A percentile compares a stretch with the other conserved stretches of the same genome.
Conservation (phyloP, 2,329 filamentous ascomycete species). For the Penicillium glabrum region DNA sequence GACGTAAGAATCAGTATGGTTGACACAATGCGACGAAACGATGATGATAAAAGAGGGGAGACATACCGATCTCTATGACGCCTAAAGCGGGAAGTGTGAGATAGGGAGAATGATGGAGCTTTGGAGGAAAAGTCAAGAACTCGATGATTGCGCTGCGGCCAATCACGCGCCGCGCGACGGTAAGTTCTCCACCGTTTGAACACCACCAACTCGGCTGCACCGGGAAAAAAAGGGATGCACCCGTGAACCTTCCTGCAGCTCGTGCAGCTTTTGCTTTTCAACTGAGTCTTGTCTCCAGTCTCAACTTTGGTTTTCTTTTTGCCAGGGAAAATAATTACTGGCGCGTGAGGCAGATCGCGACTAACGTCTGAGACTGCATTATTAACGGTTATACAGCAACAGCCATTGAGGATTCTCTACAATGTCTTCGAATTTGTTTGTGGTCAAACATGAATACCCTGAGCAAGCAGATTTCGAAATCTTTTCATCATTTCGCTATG, state of each 20-base stretch:
- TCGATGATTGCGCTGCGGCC: constrained; percentile 26
- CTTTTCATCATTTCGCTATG: constrained; percentile 72
- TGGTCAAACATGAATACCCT: not conserved
- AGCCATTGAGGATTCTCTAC: not conserved
- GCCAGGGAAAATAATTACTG: not conserved
- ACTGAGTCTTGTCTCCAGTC: not conserved
- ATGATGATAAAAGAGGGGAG: not conserved
- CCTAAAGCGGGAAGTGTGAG: constrained; percentile 26
- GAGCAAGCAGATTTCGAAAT: constrained; percentile 52
- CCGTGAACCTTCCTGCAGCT: not conserved
- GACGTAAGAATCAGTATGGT: constrained; percentile 1
- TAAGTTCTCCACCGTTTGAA: constrained; percentile 21
- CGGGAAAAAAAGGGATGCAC: constrained; percentile 5
- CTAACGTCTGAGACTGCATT: constrained; percentile 12
- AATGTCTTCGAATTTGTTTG: constrained; percentile 12
- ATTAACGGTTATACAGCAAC: constrained; percentile 13
- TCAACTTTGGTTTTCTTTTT: not conserved
- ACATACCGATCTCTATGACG: constrained; percentile 25
- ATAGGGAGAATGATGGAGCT: constrained; percentile 31
- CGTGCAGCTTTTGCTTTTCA: not conserved
- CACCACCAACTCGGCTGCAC: constrained; percentile 10
- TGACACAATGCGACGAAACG: constrained; percentile 4
- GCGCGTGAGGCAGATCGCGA: constrained; percentile 4
- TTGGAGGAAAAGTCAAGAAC: constrained; percentile 37
- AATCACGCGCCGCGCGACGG: constrained; percentile 29